Conservation (phyloP, 305 asterid species). For the Rubia tinctorum region DNA sequence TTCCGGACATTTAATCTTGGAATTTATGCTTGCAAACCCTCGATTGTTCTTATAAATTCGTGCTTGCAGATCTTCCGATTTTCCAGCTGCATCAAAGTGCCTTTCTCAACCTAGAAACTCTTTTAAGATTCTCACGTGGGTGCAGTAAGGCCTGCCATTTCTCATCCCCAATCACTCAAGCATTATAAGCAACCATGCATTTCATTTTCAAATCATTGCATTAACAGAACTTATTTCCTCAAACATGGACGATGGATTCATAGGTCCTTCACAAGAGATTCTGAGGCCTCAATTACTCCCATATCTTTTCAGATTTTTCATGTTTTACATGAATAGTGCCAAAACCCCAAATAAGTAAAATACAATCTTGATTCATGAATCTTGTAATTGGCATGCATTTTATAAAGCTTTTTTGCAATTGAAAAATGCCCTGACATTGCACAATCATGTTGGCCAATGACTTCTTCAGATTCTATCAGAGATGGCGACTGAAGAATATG, state of each 20-base stretch:
- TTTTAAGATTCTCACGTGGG: conserved; percentile 14
- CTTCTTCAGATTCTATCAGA: conserved; percentile 5
- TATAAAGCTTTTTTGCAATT: background rate
- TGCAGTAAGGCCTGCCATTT: conserved; percentile 11
- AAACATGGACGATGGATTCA: conserved; percentile 11
- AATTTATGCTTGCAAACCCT: too few species aligned
- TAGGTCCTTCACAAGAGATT: conserved; percentile 34
- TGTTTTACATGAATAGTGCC: background rate
- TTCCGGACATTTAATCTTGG: too few species aligned
- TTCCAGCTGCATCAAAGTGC: too few species aligned
- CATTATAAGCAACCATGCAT: background rate
- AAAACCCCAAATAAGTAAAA: background rate
- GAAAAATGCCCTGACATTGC: background rate
- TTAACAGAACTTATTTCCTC: background rate
- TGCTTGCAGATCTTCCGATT: too few species aligned
- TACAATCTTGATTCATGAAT: conserved; percentile 4
- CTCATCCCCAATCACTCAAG: background rate
- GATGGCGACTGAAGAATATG: conserved; percentile 3
- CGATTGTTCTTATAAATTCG: too few species aligned
- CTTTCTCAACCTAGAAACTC: background rate
- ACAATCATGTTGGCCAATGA: conserved; percentile 22
- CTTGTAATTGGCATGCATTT: background rate
- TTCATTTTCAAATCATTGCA: background rate
- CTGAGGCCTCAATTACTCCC: conserved; percentile 3
- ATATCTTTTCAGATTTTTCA: conserved; percentile 4